These are phyloP conservation scores for Ulota crispa DNA, from an alignment of 225 moss, liverwort and hornwort genomes.

Conservation along the genomic window DNA sequence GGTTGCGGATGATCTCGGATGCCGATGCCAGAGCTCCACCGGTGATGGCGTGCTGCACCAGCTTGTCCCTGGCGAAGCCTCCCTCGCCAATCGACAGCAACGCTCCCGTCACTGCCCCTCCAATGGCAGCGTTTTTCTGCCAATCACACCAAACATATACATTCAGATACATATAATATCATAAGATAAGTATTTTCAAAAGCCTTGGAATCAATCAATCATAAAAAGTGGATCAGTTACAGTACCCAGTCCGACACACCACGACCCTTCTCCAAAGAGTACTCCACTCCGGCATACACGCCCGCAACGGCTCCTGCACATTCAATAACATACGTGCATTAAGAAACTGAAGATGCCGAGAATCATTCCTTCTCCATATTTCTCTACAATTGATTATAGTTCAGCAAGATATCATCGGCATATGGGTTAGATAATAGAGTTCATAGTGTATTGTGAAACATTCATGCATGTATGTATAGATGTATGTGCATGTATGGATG, in stretches of 20 bases:
- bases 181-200: neutral
- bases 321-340: neutral
- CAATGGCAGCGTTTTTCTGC: constrained; percentile 61
- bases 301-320: constrained; percentile 48
- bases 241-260: constrained; percentile 56
- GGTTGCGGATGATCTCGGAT: constrained; percentile 54
- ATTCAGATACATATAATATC: neutral
- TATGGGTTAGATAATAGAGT: neutral
- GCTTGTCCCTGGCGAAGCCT: constrained; percentile 30
- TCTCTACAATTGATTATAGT: neutral
- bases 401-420: neutral
- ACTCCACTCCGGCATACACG: constrained; percentile 58
- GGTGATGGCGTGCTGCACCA: constrained; percentile 52
- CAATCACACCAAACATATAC: neutral
- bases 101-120: constrained; percentile 60
- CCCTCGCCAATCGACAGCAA: constrained; percentile 49
- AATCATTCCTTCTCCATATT: neutral
- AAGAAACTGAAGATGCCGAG: neutral
- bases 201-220: no score
- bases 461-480: no score
- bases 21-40: constrained; percentile 57
- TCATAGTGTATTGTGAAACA: no score
- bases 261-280: constrained; percentile 50
- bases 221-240: neutral
- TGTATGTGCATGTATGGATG: no score